Percentiles rank a stretch among this genome's conserved stretches.
Evolutionary conservation across 495 filamentous ascomycete genomes (phyloP).

Genomic region (Ascobolus immersus): DNA sequence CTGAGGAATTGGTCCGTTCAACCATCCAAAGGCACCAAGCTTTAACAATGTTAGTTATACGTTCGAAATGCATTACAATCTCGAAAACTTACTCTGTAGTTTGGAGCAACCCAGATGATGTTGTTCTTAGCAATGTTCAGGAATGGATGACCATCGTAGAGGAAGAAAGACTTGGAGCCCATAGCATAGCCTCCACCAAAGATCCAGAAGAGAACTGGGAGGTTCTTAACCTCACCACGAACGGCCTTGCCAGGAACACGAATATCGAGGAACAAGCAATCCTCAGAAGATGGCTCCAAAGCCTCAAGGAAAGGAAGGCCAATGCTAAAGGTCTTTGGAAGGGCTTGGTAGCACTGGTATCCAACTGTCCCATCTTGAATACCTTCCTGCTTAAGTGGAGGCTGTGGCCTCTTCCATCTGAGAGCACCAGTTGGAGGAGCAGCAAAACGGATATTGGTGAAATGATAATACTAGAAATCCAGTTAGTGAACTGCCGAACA

Average conservation of each 20-base stretch:
- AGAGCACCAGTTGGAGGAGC: constrained; percentile 27
- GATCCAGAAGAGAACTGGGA: constrained; percentile 14
- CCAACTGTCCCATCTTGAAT: constrained; percentile 28
- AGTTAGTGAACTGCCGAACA: not conserved
- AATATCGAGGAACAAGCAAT: constrained; percentile 23
- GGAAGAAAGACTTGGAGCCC: constrained; percentile 10
- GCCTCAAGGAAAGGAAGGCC: constrained; percentile 10
- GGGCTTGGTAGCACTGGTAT: constrained; percentile 21
- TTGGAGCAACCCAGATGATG: constrained; percentile 22
- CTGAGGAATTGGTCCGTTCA: constrained; percentile 26
- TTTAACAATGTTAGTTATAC: constrained; percentile 10
- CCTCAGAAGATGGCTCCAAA: constrained; percentile 13
- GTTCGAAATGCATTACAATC: not conserved
- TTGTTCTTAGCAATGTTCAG: constrained; percentile 20
- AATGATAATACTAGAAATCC: constrained; percentile 19
- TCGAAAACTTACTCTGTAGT: constrained; percentile 19
- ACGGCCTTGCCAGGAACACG: constrained; percentile 20
- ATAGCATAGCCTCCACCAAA: constrained; percentile 15
- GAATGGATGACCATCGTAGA: constrained; percentile 17
- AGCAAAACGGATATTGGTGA: constrained; percentile 33
- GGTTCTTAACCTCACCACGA: constrained; percentile 13
- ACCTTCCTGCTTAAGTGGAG: constrained; percentile 21
- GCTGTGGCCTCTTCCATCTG: constrained; percentile 29
- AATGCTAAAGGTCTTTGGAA: constrained; percentile 15
- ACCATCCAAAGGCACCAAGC: constrained; percentile 30